phyloP scores from a whole-genome alignment of 2,329 filamentous ascomycete species.

The Ophiostoma novo-ulmi region DNA sequence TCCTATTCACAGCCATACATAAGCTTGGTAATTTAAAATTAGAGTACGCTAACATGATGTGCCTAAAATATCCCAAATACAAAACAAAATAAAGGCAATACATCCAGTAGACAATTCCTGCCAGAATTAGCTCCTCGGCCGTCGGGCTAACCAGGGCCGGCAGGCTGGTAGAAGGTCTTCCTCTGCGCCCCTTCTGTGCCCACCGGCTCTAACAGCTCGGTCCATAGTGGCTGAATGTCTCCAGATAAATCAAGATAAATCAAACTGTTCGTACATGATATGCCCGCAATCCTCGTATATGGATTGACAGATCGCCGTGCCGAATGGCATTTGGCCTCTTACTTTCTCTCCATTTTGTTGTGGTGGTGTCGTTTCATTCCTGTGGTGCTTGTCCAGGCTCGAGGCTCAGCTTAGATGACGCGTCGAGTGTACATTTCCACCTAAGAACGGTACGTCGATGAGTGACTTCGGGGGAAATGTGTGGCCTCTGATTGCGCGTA shows the following conservation, averaged over 20 bases:
- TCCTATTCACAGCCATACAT: background rate
- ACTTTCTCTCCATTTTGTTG: background rate
- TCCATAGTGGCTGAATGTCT: background rate
- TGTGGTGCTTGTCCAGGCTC: background rate
- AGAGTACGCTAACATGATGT: background rate
- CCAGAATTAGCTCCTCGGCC: background rate
- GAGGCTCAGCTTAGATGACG: background rate
- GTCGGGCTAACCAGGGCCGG: no score
- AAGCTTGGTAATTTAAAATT: background rate
- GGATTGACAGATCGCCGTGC: background rate
- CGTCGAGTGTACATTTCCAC: background rate
- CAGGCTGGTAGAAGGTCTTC: background rate
- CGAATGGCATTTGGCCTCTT: background rate
- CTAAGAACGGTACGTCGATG: background rate
- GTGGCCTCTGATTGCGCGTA: background rate
- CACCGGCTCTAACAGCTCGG: background rate
- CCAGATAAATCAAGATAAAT: background rate
- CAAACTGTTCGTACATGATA: slow-evolving; percentile 2
- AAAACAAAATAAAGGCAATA: background rate
- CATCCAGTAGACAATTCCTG: background rate
- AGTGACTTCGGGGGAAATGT: background rate
- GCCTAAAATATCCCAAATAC: background rate
- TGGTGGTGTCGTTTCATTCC: background rate
- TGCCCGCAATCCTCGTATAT: background rate
- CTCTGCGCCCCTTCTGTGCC: background rate